Evolutionary conservation across 1,284 basidiomycete genomes (phyloP).

Genomic region (Ceratobasidium sp.): DNA sequence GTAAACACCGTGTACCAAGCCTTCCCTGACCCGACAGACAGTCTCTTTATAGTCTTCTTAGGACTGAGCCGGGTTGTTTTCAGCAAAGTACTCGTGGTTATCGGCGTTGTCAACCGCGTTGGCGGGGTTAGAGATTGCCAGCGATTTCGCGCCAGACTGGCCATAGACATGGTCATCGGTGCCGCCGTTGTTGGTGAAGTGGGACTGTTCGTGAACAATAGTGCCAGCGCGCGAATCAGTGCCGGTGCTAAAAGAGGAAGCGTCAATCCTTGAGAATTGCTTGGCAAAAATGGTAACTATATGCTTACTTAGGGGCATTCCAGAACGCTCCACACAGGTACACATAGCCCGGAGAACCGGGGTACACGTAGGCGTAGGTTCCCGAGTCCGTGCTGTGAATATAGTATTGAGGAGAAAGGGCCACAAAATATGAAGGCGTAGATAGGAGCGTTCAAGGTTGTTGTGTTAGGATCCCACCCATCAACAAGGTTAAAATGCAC

Average conservation of each 20-base stretch:
- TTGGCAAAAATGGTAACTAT: not conserved
- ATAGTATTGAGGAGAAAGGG: not conserved
- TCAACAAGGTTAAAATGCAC: not conserved
- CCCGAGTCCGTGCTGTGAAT: not conserved
- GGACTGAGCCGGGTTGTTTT: conserved; percentile 40
- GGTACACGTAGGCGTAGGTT: conserved; percentile 32
- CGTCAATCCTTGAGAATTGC: not conserved
- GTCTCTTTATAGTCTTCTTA: no score
- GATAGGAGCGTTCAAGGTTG: not conserved
- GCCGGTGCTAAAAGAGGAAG: conserved; percentile 18
- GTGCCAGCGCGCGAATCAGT: conserved; percentile 43
- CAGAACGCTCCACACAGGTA: conserved; percentile 45
- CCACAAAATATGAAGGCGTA: not conserved
- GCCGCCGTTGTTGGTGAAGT: conserved; percentile 42
- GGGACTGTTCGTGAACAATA: conserved; percentile 43
- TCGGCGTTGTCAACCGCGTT: conserved; percentile 34
- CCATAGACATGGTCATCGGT: conserved; percentile 42
- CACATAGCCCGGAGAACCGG: conserved; percentile 25
- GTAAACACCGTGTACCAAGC: not conserved
- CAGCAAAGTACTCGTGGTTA: conserved; percentile 41
- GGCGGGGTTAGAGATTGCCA: conserved; percentile 26
- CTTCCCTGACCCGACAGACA: not conserved
- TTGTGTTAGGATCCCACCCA: no score
- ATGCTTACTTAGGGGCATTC: conserved; percentile 39
- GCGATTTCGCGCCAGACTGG: conserved; percentile 21